phyloP scores from a whole-genome alignment of 1,284 basidiomycete species.

The Sporisorium graminicola region DNA sequence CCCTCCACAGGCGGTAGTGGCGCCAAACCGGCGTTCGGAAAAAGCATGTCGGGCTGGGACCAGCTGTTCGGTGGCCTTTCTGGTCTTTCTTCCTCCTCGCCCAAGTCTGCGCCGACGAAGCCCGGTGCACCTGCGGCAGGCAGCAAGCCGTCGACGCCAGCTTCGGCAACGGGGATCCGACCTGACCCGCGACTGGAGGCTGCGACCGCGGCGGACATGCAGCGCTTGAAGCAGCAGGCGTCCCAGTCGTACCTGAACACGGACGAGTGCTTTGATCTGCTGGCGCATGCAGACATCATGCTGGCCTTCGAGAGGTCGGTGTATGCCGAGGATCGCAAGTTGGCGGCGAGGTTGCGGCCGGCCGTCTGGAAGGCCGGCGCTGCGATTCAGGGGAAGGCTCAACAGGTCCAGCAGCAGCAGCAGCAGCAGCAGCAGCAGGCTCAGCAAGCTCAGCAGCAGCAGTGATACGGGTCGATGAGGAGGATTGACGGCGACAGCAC shows the following conservation, averaged over 20 bases:
- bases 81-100: conserved; percentile 21
- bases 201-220: conserved; percentile 14
- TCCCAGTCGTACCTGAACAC: conserved; percentile 23
- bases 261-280: conserved; percentile 50
- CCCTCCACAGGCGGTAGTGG: background rate
- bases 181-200: conserved; percentile 33
- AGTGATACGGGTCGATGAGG: background rate
- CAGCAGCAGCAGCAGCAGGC: conserved; percentile 1
- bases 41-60: conserved; percentile 50
- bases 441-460: background rate
- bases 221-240: conserved; percentile 14
- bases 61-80: conserved; percentile 46
- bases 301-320: conserved; percentile 42
- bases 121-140: background rate
- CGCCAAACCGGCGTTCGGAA: conserved; percentile 46
- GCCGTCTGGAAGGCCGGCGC: conserved; percentile 26
- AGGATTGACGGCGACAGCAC: background rate
- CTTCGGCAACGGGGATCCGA: conserved; percentile 31
- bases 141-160: conserved; percentile 12
- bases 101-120: conserved; percentile 17
- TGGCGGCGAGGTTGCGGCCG: conserved; percentile 24
- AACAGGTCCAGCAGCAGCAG: background rate
- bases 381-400: background rate
- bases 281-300: conserved; percentile 57
- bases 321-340: conserved; percentile 21